Evolutionary conservation across 140 eudicot species (phyloP).

Genomic region (Artemisia princeps): DNA sequence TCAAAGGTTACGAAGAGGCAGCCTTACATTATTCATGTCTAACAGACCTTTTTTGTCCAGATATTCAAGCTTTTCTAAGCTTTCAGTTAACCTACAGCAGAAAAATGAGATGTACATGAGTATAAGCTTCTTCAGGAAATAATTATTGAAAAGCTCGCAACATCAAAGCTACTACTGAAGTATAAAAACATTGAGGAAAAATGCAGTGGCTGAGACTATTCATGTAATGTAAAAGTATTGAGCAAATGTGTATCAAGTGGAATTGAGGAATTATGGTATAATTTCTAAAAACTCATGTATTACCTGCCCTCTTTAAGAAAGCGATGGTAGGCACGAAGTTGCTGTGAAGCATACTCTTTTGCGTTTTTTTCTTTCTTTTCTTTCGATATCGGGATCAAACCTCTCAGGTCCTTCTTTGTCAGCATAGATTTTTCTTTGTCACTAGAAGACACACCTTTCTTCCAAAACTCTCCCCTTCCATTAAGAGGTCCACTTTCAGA

Average conservation of each 20-base stretch:
- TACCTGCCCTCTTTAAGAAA: constrained; percentile 77
- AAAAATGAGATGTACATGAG: constrained; percentile 14
- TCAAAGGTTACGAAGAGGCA: constrained; percentile 21
- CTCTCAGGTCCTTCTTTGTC: constrained; percentile 29
- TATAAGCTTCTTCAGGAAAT: constrained; percentile 6
- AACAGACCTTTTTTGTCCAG: constrained; percentile 61
- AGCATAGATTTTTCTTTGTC: constrained; percentile 32
- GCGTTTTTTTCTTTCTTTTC: constrained; percentile 25
- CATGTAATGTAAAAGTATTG: constrained; percentile 13
- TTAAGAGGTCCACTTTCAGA: constrained; percentile 31
- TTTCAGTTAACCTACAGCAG: constrained; percentile 48
- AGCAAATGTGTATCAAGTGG: not conserved
- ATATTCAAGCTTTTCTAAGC: constrained; percentile 82
- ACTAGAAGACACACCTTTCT: constrained; percentile 25
- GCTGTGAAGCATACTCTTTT: constrained; percentile 36
- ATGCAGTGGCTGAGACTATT: constrained; percentile 8
- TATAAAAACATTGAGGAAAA: not conserved
- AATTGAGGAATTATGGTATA: not conserved
- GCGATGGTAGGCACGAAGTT: constrained; percentile 57
- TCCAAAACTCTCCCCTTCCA: constrained; percentile 36
- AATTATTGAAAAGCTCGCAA: constrained; percentile 10
- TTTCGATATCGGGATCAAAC: constrained; percentile 25
- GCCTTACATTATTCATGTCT: constrained; percentile 80
- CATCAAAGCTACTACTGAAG: constrained; percentile 7
- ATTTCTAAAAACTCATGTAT: constrained; percentile 11